A percentile compares a stretch with the other conserved stretches of the same genome.
Conservation (phyloP, 1,284 basidiomycete species). For the Cryptococcus jaspeensis region DNA sequence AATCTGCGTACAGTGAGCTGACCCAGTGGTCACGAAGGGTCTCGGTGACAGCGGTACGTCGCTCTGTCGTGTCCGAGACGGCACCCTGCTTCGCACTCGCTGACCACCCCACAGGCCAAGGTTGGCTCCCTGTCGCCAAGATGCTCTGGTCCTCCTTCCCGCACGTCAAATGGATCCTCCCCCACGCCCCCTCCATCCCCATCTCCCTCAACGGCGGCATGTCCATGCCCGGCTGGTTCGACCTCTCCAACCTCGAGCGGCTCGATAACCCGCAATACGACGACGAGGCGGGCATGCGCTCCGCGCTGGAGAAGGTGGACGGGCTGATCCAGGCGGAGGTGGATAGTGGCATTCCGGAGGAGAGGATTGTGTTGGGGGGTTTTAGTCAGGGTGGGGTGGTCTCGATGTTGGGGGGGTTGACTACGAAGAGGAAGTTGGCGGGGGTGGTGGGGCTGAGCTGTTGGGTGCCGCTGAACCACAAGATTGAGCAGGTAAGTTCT, state of each 20-base stretch:
- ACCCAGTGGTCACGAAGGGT: conserved; percentile 24
- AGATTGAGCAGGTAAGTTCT: conserved; percentile 62
- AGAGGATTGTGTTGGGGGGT: conserved; percentile 66
- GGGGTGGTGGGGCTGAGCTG: conserved; percentile 72
- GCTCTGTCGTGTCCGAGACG: neutral
- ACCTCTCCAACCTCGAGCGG: conserved; percentile 65
- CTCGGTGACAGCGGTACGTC: conserved; percentile 44
- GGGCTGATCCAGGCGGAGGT: conserved; percentile 72
- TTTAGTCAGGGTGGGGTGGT: conserved; percentile 87
- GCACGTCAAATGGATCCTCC: conserved; percentile 80
- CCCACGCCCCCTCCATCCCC: conserved; percentile 63
- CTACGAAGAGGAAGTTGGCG: conserved; percentile 65
- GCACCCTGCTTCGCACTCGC: neutral
- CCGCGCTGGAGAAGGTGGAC: conserved; percentile 63
- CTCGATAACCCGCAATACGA: conserved; percentile 63
- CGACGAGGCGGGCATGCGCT: conserved; percentile 65
- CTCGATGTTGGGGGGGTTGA: conserved; percentile 69
- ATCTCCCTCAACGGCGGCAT: conserved; percentile 49
- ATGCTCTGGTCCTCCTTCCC: conserved; percentile 60
- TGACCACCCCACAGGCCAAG: conserved; percentile 55
- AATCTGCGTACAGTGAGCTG: neutral
- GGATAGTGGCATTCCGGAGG: conserved; percentile 61
- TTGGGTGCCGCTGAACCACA: conserved; percentile 68
- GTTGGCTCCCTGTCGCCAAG: conserved; percentile 74
- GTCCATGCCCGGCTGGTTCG: conserved; percentile 61